Conservation (phyloP, 257 asterid genomes). For the Forsythia suspensa region DNA sequence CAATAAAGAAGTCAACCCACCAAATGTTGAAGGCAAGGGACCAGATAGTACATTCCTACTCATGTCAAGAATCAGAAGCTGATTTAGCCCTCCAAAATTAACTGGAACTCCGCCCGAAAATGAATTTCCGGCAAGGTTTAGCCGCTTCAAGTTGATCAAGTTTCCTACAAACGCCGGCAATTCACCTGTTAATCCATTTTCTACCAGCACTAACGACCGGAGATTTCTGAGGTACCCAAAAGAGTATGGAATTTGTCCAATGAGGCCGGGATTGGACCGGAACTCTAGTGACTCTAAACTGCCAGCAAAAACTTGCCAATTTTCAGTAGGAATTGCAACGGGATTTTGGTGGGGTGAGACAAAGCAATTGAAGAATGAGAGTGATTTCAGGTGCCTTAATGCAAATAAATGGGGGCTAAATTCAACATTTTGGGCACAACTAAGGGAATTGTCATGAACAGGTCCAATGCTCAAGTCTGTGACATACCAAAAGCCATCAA, state of each 20-base stretch:
- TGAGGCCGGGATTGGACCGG: slow-evolving; percentile 70
- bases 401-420: slow-evolving; percentile 57
- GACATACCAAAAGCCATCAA: slow-evolving; percentile 84
- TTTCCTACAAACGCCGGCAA: slow-evolving; percentile 59
- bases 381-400: slow-evolving; percentile 63
- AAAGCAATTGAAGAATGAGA: slow-evolving; percentile 78
- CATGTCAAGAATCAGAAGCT: slow-evolving; percentile 72
- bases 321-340: slow-evolving; percentile 46
- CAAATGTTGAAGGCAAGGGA: slow-evolving; percentile 45
- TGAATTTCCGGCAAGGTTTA: slow-evolving; percentile 60
- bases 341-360: slow-evolving; percentile 33
- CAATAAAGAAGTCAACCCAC: slow-evolving; percentile 57
- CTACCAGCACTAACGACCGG: slow-evolving; percentile 68
- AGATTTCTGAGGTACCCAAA: slow-evolving; percentile 66
- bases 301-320: slow-evolving; percentile 58
- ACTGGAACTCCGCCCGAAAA: slow-evolving; percentile 54
- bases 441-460: slow-evolving; percentile 85
- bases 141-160: slow-evolving; percentile 49
- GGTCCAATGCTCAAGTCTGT: slow-evolving; percentile 80
- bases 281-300: slow-evolving; percentile 69
- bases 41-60: slow-evolving; percentile 74
- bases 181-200: slow-evolving; percentile 62
- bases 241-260: slow-evolving; percentile 54
- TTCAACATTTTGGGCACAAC: slow-evolving; percentile 55
- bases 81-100: slow-evolving; percentile 47